Base-by-base conservation (phyloP, 192 early-diverging fungal species). In the Tieghemiomyces parasiticus region DNA sequence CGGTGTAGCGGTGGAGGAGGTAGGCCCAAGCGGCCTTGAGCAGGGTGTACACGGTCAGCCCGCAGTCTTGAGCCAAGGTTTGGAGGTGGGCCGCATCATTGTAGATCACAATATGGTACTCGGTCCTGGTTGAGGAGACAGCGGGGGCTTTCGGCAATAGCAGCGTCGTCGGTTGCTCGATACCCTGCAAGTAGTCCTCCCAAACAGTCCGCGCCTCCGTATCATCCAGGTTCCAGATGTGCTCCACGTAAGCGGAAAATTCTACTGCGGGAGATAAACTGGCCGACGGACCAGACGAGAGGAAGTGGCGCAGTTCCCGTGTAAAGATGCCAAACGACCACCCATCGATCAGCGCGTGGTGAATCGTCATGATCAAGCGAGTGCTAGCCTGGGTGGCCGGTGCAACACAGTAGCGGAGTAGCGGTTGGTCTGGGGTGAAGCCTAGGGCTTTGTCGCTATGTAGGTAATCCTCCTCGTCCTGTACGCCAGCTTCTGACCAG, bases 291-390 rank as follows among this genome's bases (percentile, higher is more conserved):
- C 28, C 46, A 25, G 20, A 52, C 29, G 14, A 1, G 2, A 26
- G 25, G 25, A 52, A 14, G 20, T n/a, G n/a, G n/a, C n/a, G n/a
- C n/a, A 29, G 14, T 20, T 52, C 14, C 22, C 14, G 14, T 26
- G 28, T 22, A 22, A 52, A 26, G 1, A 52, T 14, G 14, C 22
- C 13, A 14, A 52, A 52, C 22, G 50, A 52, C 50, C 50, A 52
- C 2, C 50, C 50, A 28, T 52, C 50, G 4, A 52, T 4, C 25
- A 52, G 19, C 14, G 50, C 50, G 50, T 52, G 50, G 50, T 52
- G 50, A 22, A 52, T 52, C 13, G 50, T 52, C 14, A 52, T 14
- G 25, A 52, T 26, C 13, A 52, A 28, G 25, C 50, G 50, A 25
- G 20, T 14, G 9, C 28, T 26, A 20, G 13, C n/a, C 2, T 28